A percentile compares a stretch with the other conserved stretches of the same genome.
phyloP scores from a whole-genome alignment of 2,329 filamentous ascomycete genomes.

The Nemania serpens region DNA sequence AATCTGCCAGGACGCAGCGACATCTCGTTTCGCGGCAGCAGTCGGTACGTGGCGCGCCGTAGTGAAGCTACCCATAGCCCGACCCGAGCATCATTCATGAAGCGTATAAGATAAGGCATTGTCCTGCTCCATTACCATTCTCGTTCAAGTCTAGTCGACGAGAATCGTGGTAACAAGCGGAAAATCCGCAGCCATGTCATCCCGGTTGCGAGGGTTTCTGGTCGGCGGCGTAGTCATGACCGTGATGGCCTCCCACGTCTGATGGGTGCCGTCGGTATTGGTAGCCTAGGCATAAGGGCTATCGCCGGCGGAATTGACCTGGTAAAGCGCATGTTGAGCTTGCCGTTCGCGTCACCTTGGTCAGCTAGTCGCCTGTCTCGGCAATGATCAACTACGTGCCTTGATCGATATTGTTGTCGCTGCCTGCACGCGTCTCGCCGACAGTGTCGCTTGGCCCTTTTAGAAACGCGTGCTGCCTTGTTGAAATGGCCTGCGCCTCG shows the following conservation, averaged over 20 bases:
- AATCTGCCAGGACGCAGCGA: constrained; percentile 27
- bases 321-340: constrained; percentile 65
- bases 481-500: constrained; percentile 64
- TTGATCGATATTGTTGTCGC: constrained; percentile 60
- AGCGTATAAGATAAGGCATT: constrained; percentile 67
- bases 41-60: too few relatives aligned
- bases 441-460: constrained; percentile 56
- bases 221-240: constrained; percentile 61
- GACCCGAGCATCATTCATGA: constrained; percentile 63
- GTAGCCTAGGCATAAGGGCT: constrained; percentile 70
- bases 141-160: constrained; percentile 60
- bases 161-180: constrained; percentile 65
- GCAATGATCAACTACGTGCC: constrained; percentile 63
- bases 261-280: constrained; percentile 62
- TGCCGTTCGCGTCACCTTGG: constrained; percentile 62
- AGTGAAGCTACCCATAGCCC: too few relatives aligned
- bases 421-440: constrained; percentile 62
- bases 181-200: constrained; percentile 48
- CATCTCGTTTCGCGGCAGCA: too few relatives aligned
- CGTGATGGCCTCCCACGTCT: constrained; percentile 56
- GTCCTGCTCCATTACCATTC: constrained; percentile 61
- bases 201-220: constrained; percentile 52
- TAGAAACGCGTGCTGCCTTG: constrained; percentile 67
- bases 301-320: constrained; percentile 69
- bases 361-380: constrained; percentile 59